phyloP scores from a whole-genome alignment of 805 yeast genomes.

The Lachancea kluyveri region DNA sequence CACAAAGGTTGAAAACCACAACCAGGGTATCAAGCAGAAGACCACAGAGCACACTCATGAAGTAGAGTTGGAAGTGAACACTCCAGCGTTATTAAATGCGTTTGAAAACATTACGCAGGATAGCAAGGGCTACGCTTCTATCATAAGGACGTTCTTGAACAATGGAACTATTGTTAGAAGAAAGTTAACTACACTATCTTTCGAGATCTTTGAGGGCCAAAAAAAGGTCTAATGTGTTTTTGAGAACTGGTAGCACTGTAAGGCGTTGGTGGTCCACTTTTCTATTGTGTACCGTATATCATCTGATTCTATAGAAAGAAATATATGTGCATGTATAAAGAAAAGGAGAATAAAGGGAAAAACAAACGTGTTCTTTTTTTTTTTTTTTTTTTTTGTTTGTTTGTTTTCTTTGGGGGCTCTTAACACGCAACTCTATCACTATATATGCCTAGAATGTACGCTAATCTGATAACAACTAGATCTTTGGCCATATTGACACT shows the following conservation, averaged over 20 bases:
- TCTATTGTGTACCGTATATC: neutral
- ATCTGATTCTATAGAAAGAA: too few relatives aligned
- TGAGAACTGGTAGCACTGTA: slow-evolving; percentile 2
- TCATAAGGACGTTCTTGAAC: slow-evolving; percentile 51
- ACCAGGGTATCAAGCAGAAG: slow-evolving; percentile 19
- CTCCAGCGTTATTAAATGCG: slow-evolving; percentile 35
- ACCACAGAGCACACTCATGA: slow-evolving; percentile 34
- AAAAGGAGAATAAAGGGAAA: neutral
- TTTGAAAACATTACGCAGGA: slow-evolving; percentile 38
- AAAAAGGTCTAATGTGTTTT: slow-evolving; percentile 29
- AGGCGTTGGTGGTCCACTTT: neutral
- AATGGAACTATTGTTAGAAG: slow-evolving; percentile 46
- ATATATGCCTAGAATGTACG: slow-evolving; percentile 81
- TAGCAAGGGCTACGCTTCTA: slow-evolving; percentile 51
- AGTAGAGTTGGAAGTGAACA: slow-evolving; percentile 47
- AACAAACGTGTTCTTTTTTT: neutral
- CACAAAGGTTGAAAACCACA: slow-evolving; percentile 45
- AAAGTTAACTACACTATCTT: slow-evolving; percentile 28
- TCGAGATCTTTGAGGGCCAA: slow-evolving; percentile 32
- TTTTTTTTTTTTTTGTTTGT: too few relatives aligned
- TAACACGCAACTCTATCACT: slow-evolving; percentile 28
- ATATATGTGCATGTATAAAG: too few relatives aligned
- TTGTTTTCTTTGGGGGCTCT: neutral
- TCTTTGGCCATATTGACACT: slow-evolving; percentile 91
- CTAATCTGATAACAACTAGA: slow-evolving; percentile 81